Percentiles rank a stretch among this genome's conserved stretches.
These are phyloP conservation scores for Lecanosticta acicola DNA, from an alignment of 2,329 filamentous ascomycete genomes.

Conservation along the genomic window DNA sequence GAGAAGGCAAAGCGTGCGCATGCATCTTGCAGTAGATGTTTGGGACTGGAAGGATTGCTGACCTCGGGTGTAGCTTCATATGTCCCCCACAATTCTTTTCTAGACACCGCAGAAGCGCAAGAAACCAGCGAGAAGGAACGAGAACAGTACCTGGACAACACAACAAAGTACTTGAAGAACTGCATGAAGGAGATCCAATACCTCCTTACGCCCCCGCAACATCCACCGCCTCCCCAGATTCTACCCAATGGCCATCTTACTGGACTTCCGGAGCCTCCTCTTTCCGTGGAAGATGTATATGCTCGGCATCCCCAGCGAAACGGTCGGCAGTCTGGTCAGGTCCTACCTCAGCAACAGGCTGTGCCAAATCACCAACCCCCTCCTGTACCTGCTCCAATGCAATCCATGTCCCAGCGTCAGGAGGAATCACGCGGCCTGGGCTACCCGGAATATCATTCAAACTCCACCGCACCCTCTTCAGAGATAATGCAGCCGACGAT, in stretches of 20 bases:
- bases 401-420: slow-evolving; percentile 19
- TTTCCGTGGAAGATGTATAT: slow-evolving; percentile 56
- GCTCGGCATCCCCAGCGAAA: slow-evolving; percentile 52
- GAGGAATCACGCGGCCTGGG: slow-evolving; percentile 16
- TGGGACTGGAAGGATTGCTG: slow-evolving; percentile 14
- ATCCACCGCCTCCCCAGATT: slow-evolving; percentile 52
- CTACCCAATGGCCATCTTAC: slow-evolving; percentile 32
- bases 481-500: slow-evolving; percentile 23
- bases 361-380: slow-evolving; percentile 59
- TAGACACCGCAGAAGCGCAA: slow-evolving; percentile 43
- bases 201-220: slow-evolving; percentile 59
- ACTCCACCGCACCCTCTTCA: slow-evolving; percentile 32
- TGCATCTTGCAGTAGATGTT: neutral
- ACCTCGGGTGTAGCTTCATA: slow-evolving; percentile 35
- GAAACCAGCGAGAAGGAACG: slow-evolving; percentile 48
- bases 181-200: slow-evolving; percentile 65
- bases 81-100: slow-evolving; percentile 46
- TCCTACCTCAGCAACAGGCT: slow-evolving; percentile 33
- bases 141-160: slow-evolving; percentile 57
- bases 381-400: slow-evolving; percentile 30
- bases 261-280: slow-evolving; percentile 45
- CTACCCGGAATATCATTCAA: slow-evolving; percentile 36
- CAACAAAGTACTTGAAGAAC: slow-evolving; percentile 57
- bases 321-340: slow-evolving; percentile 25
- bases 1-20: slow-evolving; percentile 22